These are phyloP conservation scores for Anethum foeniculum DNA, from an alignment of 140 eudicot genomes.

Conservation along the genomic window DNA sequence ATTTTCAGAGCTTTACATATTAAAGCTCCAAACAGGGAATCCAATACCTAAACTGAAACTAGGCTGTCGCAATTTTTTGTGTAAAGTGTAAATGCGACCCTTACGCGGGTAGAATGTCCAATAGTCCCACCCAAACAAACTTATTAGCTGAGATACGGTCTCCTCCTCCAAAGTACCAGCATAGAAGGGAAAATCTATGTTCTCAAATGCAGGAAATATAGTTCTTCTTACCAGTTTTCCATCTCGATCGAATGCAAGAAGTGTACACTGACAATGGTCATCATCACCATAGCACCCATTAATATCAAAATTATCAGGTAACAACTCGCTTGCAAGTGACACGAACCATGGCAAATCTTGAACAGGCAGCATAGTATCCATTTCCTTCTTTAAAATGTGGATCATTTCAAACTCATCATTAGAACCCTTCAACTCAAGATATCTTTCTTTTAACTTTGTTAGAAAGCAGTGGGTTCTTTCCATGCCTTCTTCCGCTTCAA, in stretches of 20 bases:
- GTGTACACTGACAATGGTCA: background rate
- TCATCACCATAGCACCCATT: background rate
- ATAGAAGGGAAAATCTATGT: too few relatives aligned
- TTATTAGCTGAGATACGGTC: background rate
- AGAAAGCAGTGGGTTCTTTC: background rate
- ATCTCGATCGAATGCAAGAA: background rate
- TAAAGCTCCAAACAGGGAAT: too few relatives aligned
- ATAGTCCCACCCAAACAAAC: background rate
- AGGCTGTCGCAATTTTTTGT: background rate
- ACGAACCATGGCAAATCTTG: background rate
- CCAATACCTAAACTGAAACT: too few relatives aligned
- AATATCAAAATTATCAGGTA: background rate
- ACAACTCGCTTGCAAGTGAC: background rate
- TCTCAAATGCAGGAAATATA: background rate
- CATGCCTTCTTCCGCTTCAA: background rate
- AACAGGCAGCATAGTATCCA: background rate
- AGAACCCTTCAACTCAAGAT: too few relatives aligned
- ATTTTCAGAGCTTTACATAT: too few relatives aligned
- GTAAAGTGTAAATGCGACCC: background rate
- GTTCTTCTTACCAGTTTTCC: conserved; percentile 4
- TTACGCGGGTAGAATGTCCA: background rate
- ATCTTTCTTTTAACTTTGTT: too few relatives aligned
- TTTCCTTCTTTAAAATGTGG: too few relatives aligned
- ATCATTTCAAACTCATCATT: too few relatives aligned
- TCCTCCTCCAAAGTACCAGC: background rate